Evolutionary conservation across 108 stramenopile genomes (phyloP), one percentile per base, ranked within the genome.

Genomic region (Heterococcus sp.): DNA sequence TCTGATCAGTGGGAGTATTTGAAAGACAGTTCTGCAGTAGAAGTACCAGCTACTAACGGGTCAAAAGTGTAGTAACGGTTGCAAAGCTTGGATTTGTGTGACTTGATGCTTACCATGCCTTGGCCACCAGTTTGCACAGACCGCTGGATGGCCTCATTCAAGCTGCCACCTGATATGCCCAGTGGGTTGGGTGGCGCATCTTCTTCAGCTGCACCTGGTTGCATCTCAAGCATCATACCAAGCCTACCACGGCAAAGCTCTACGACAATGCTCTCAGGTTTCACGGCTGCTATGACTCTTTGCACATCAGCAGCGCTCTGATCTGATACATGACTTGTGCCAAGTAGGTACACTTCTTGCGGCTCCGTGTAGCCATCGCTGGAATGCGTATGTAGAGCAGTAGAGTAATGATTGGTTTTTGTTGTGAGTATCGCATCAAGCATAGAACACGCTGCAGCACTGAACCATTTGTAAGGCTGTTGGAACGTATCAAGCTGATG

Each of bases 311-410:
- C 27, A 8, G 72, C 72, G 72, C 79, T 81, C 4, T 71, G 3
- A 27, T 73, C 69, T 32, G 79, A 81, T 0, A 27, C 79, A 65
- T 81, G 79, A 65, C 79, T 81, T 37, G 79, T 81, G 36, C 79
- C 79, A 35, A 81, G 26, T n/a, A 81, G 64, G 72, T 63, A 81
- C 2, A 81, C 28, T 72, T 81, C 69, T 27, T 72, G 31, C 1
- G 79, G 79, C 37, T 81, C 79, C 0, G 79, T 30, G 72, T 81
- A 81, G 5, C 79, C 79, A 65, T 81, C 79, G 31, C 46, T 58
- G 46, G 8, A 14, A 14, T 58, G 46, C 21, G 46, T 58, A 21
- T 58, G 46, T 8, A 8, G 21, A 14, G 46, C 46, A 58, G 8
- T 21, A 8, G 46, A 21, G 8, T 58, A 8, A 14, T 58, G 46